These are phyloP conservation scores for Scortechinia acanthostroma DNA, from an alignment of 2,329 filamentous ascomycete species.

Conservation along the genomic window DNA sequence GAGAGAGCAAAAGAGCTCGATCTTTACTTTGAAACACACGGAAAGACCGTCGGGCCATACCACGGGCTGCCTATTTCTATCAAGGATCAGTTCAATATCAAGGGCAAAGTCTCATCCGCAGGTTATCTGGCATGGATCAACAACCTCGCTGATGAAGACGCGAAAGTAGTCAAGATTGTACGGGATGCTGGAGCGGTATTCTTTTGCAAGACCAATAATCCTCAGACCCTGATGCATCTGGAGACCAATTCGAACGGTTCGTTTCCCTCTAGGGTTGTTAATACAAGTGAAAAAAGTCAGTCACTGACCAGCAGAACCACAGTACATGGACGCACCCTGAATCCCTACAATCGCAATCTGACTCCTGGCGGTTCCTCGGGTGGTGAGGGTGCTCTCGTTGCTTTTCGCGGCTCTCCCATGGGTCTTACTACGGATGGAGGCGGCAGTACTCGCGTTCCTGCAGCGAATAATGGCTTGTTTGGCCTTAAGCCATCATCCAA, in stretches of 20 bases:
- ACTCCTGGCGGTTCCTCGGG: conserved; percentile 25
- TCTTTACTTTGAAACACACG: conserved; percentile 27
- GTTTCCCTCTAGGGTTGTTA: too few species aligned
- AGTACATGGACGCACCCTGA: conserved; percentile 21
- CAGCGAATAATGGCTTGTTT: conserved; percentile 19
- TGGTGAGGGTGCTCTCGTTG: conserved; percentile 24
- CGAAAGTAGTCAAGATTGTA: conserved; percentile 16
- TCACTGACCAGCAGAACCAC: conserved; percentile 20
- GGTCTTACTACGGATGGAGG: conserved; percentile 25
- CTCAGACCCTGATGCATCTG: conserved; percentile 11
- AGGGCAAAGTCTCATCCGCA: conserved; percentile 17
- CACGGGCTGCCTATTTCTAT: conserved; percentile 52
- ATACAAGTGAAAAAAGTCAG: conserved; percentile 14
- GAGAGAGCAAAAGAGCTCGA: conserved; percentile 38
- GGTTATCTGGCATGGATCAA: conserved; percentile 22
- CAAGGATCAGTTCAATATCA: conserved; percentile 33
- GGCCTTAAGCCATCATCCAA: conserved; percentile 16
- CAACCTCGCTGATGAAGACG: conserved; percentile 16
- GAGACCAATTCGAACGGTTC: conserved; percentile 13
- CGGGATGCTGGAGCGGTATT: conserved; percentile 13
- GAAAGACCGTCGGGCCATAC: conserved; percentile 42
- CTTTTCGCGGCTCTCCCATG: conserved; percentile 18
- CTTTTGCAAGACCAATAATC: conserved; percentile 8
- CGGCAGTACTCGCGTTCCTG: conserved; percentile 18
- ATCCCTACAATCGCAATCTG: conserved; percentile 21